These are phyloP conservation scores for Leccinum griseonigrum DNA, from an alignment of 1,284 basidiomycete genomes.

Conservation along the genomic window DNA sequence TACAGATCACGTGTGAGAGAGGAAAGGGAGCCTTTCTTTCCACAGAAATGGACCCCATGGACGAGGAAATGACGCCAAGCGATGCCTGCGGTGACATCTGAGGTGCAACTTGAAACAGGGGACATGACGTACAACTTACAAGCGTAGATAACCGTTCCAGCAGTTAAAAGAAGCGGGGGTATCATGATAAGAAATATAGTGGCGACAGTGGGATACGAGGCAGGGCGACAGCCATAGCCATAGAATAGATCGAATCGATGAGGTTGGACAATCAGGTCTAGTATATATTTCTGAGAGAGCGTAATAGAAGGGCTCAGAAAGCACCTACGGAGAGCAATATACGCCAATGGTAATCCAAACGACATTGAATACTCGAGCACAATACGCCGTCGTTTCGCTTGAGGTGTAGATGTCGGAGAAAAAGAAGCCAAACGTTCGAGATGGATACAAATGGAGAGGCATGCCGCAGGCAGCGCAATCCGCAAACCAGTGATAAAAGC, in stretches of 20 bases:
- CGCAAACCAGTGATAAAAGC: constrained; percentile 42
- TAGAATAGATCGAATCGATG: constrained; percentile 67
- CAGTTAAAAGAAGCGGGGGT: constrained; percentile 51
- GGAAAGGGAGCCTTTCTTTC: constrained; percentile 21
- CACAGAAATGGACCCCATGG: constrained; percentile 28
- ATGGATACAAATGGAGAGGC: constrained; percentile 44
- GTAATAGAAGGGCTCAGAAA: background rate
- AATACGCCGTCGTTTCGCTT: constrained; percentile 31
- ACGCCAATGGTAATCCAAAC: constrained; percentile 51
- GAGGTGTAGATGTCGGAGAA: constrained; percentile 20
- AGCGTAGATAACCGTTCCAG: constrained; percentile 40
- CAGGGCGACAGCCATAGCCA: constrained; percentile 62
- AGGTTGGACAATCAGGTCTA: constrained; percentile 65
- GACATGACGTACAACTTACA: constrained; percentile 11
- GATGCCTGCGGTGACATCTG: constrained; percentile 16
- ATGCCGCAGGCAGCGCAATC: constrained; percentile 49
- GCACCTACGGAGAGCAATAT: constrained; percentile 58
- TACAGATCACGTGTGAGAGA: constrained; percentile 36
- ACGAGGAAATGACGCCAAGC: constrained; percentile 31
- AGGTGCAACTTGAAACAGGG: background rate
- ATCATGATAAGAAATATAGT: constrained; percentile 56
- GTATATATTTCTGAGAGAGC: background rate
- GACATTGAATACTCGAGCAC: constrained; percentile 52
- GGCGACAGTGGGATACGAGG: constrained; percentile 51
- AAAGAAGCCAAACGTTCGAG: constrained; percentile 32